phyloP scores from a whole-genome alignment of 2,329 filamentous ascomycete genomes.

The Penicillium hordei region DNA sequence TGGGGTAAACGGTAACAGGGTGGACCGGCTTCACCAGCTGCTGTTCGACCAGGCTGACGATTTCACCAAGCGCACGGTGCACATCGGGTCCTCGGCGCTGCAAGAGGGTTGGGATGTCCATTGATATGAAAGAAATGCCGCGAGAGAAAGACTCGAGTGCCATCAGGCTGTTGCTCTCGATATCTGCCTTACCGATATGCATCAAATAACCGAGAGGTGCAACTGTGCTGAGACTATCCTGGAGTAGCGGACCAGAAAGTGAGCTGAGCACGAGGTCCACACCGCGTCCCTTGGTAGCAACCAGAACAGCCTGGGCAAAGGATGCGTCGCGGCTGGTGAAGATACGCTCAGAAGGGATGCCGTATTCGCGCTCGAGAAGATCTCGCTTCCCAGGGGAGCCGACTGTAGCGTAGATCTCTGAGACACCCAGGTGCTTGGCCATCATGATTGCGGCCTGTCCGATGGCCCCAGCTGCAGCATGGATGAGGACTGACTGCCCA shows the following conservation, averaged over 20 bases:
- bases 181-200: neutral
- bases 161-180: neutral
- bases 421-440: neutral
- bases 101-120: neutral
- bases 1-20: slow-evolving; percentile 20
- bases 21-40: slow-evolving; percentile 1
- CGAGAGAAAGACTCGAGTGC: neutral
- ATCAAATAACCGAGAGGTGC: neutral
- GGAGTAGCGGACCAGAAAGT: neutral
- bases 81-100: neutral
- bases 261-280: slow-evolving; percentile 8
- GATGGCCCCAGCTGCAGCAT: neutral
- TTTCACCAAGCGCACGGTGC: neutral
- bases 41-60: neutral
- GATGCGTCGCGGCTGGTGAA: neutral
- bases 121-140: neutral
- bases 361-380: neutral
- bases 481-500: neutral
- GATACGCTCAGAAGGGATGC: neutral
- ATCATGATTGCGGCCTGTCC: neutral
- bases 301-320: neutral
- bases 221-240: neutral
- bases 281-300: neutral
- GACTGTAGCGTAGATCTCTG: neutral
- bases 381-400: neutral